Evolutionary conservation across 805 yeast species (phyloP), one percentile per base, ranked within the genome.

Genomic region (Candida glaebosa): DNA sequence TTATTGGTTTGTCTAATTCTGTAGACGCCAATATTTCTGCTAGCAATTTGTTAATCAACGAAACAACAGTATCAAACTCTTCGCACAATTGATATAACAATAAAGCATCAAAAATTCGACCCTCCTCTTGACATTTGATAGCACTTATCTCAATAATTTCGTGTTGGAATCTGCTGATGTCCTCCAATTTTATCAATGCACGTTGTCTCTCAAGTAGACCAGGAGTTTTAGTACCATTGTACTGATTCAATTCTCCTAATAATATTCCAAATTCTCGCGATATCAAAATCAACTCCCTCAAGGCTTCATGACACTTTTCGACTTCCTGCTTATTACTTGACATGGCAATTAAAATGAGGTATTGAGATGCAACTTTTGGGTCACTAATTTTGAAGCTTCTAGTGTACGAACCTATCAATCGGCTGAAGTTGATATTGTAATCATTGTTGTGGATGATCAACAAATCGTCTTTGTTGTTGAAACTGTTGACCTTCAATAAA

Each of bases 281-380:
- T 46, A 87, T 86, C 45, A 91, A 73, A 18, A 91, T 85, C 44
- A 93, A 75, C 56, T 90, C 96, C 49, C 89, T 76, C 35, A 93
- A 67, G 0, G 95, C 83, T 51, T 85, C 90, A 53, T 85, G 89
- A 46, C 87, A 80, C 34, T 83, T 65, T 32, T 73, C 66, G 2
- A 73, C 61, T 47, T 82, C 84, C 24, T 70, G 66, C 18, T 65
- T 56, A 8, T 67, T 69, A 15, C 53, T 54, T 4, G 67, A 55
- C 51, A 88, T 53, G 37, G 87, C 82, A 19, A 89, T 81, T 50
- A 86, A 67, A 18, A 85, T 73, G 39, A 91, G 64, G 56, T 93
- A 93, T 58, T 91, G 96, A n/a, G 87, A 85, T 0, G 97, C 97
- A 42, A 84, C 87, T 53, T 82, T 78, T 18, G 98, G 95, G 63